Base-by-base conservation (phyloP, 2,329 filamentous ascomycete genomes). In the Davidsoniella virescens region DNA sequence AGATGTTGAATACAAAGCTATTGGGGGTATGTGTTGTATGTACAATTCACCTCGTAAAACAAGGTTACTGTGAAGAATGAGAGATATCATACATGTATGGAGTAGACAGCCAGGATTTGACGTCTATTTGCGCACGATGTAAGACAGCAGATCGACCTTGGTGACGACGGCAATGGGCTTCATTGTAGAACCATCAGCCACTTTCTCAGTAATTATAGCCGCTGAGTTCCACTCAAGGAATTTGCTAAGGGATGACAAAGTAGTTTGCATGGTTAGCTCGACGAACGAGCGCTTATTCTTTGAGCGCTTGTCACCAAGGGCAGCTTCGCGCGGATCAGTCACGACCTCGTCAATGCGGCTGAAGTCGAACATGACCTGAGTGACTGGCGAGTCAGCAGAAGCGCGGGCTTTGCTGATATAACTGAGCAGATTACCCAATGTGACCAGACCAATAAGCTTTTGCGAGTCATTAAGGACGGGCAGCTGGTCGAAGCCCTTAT, bases 141-240 rank as follows among this genome's bases (percentile, higher is more conserved):
- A 98, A 40, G 82, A 87, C 59, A 98, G 67, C 59, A 98, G 65
- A 67, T 98, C 92, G 4, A 98, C 92, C 75, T 98, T 98, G 29
- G 92, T 96, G 6, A 93, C 88, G 7, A 98, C 79, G 6, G 87
- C 92, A 46, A 92, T 71, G 1, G 93, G 87, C 70, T 86, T 93
- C 38, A 50, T 46, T 5, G 25, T 42, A 12, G 29, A 9, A 43
- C 75, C 74, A 50, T 77, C 64, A 18, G 71, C 75, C 53, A 71
- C 66, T 57, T 76, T 73, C 64, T 96, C 88, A 0, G 90, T 98
- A 2, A 98, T 87, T 45, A 98, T 80, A 0, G 92, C 92, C 0
- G 92, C 90, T 57, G 84, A 92, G 67, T 98, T 96, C 87, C 92
- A 96, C 68, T 96, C 87, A 56, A 96, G 87, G 68, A 98, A 98